Base-by-base conservation (phyloP, 2,329 filamentous ascomycete genomes). In the Dendrostoma leiphaemia region DNA sequence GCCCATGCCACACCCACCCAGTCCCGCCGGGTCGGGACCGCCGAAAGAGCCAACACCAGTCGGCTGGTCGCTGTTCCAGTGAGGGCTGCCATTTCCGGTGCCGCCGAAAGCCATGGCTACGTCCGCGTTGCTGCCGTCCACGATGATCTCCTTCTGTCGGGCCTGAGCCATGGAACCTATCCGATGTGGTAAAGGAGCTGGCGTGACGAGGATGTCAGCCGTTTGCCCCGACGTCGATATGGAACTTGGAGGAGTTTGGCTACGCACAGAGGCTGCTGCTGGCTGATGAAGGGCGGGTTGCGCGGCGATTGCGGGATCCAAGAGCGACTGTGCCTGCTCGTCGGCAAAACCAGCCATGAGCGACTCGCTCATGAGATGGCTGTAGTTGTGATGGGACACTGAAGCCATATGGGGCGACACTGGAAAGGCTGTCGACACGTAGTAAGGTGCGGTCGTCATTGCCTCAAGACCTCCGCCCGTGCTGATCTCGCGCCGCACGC, bases 181-280 rank as follows among this genome's bases (percentile, higher is more conserved):
- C 48, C 68, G 62, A 55, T 66, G 65, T 49, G 72, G 66, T 56
- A 75, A 63, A 58, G 72, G 64, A 53, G 75, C 65, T 60, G 74
- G 63, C 62, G 74, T 74, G 67, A 79, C 71, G 71, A 81, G 62
- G 68, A 74, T 71, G 67, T 79, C 78, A 68, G 72, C 71, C 62
- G 71, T 71, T 69, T 75, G 72, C 65, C 73, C 70, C 65, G 74
- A 70, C 49, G 67, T 66, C 58, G 67, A 60, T 61, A 74, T 71
- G 51, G 70, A 65, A 62, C 73, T 65, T 64, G 71, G 70, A 69
- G 78, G 76, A 64, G 76, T 76, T 59, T 74, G 69, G 68, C 73
- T 76, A 73, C 77, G 76, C 71, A 79, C 72, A 65, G 74, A 69
- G 64, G 69, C 71, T 60, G 72, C 71, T 40, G 69, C 65, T 40